Percentiles rank a stretch among this genome's conserved stretches.
Evolutionary conservation across 2,329 filamentous ascomycete species (phyloP).

Genomic region (Elsinoe perseae): DNA sequence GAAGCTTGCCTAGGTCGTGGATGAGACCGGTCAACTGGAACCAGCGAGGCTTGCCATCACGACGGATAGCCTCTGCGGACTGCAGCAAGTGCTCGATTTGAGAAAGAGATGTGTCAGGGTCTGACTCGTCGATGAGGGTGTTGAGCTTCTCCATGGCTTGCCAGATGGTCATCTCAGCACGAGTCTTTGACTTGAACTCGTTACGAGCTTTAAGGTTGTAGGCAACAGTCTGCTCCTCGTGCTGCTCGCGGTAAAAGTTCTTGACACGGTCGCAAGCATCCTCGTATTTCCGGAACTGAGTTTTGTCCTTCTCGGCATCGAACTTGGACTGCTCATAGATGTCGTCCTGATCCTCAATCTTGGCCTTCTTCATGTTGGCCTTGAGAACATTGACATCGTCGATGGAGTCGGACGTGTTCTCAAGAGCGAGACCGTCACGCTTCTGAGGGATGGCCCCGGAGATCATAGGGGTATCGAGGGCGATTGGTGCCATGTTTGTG

Average conservation of each 20-base stretch:
- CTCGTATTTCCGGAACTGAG: conserved; percentile 73
- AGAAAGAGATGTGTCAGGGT: conserved; percentile 78
- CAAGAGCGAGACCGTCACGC: conserved; percentile 50
- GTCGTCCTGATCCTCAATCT: conserved; percentile 39
- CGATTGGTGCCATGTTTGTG: conserved; percentile 39
- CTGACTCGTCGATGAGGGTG: conserved; percentile 81
- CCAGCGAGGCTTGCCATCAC: conserved; percentile 75
- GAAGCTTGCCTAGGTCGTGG: conserved; percentile 72
- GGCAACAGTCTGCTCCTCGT: conserved; percentile 65
- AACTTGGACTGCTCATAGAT: conserved; percentile 57
- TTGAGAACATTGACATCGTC: conserved; percentile 55
- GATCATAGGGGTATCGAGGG: conserved; percentile 37
- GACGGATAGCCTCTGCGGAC: conserved; percentile 79
- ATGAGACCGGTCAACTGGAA: conserved; percentile 72
- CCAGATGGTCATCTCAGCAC: conserved; percentile 78
- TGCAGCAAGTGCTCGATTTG: conserved; percentile 89
- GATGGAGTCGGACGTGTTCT: conserved; percentile 52
- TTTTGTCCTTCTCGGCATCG: conserved; percentile 69
- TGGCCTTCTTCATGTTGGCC: conserved; percentile 44
- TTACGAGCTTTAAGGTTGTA: conserved; percentile 79
- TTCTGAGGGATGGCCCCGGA: conserved; percentile 40
- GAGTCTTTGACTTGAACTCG: conserved; percentile 57
- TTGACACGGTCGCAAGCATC: conserved; percentile 77
- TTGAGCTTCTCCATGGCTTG: conserved; percentile 89
- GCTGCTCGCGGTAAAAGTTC: conserved; percentile 71